Evolutionary conservation across 75 land plant genomes (phyloP), one percentile per base, ranked within the genome.

Genomic region (Pinus tabuliformis): DNA sequence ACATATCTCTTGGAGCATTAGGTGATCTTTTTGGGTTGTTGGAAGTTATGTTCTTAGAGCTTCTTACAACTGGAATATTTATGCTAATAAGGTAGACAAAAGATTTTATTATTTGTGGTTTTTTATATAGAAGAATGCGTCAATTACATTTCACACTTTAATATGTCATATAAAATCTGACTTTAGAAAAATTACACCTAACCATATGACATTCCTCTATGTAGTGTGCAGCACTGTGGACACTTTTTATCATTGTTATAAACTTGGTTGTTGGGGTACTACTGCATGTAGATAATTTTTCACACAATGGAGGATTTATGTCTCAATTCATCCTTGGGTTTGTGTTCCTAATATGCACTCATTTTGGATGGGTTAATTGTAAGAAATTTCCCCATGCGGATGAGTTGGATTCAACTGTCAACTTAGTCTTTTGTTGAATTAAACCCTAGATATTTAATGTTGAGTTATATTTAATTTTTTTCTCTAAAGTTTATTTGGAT

Each of bases 1-100:
- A 64, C 36, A 87, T 93, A 14, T 93, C 93, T 65, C 93, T 91
- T 57, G 98, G 96, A 36, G 93, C 98, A 17, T 95, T 96, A 59
- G 93, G 96, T 57, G 93, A 93, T 62, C 68, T 92, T 39, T 87
- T 93, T 81, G 98, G 98, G 16, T 84, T 95, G 58, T 87, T 95
- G 58, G 98, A 93, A 42, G 96, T 96, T 26, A 91, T 91, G 87
- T 60, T 93, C 11, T 89, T 91, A 1, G 93, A 91, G 73, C 83
- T 91, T 62, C 70, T 93, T 20, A 81, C 88, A 20, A 95, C 73
- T 92, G 95, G 95, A 75, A 84, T 33, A 81, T 85, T 16, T 87
- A 90, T 80, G 45, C 84, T 13, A 85, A 87, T 58, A 89, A 85
- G 90, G 94, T 87, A 21, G 58, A 52, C 18, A 74, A 1, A 33